A percentile compares a stretch with the other conserved stretches of the same genome.
phyloP scores from a whole-genome alignment of 1,284 basidiomycete genomes.

The Marasmius oreades region DNA sequence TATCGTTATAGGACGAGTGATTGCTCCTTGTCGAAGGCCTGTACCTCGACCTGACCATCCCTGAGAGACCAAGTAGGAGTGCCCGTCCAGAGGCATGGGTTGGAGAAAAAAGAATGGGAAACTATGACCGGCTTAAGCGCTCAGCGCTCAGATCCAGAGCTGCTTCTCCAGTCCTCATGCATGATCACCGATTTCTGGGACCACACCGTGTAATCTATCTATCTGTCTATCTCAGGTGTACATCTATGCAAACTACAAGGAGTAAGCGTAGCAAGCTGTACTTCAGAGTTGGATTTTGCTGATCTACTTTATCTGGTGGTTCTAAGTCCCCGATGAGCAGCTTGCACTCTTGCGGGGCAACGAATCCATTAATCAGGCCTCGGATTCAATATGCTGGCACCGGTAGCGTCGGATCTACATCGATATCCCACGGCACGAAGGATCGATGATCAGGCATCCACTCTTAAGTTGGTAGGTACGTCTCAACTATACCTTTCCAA shows the following conservation, averaged over 20 bases:
- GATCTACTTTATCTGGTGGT: no score
- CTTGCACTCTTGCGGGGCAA: conserved; percentile 33
- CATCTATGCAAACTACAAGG: no score
- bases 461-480: neutral
- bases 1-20: conserved; percentile 70
- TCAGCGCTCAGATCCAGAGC: no score
- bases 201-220: no score
- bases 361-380: conserved; percentile 24
- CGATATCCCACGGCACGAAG: neutral
- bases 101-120: neutral
- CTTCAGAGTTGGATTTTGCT: no score
- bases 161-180: no score
- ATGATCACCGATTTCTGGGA: no score
- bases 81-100: conserved; percentile 30
- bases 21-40: conserved; percentile 66
- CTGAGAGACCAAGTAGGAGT: conserved; percentile 75
- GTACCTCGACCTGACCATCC: conserved; percentile 87
- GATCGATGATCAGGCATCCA: neutral
- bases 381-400: neutral
- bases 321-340: conserved; percentile 40
- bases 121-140: no score
- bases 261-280: no score
- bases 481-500: neutral
- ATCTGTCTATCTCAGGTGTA: no score
- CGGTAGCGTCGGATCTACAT: neutral